A percentile compares a stretch with the other conserved stretches of the same genome.
Conservation (phyloP, 371 early-diverging fungal genomes). For the Actinomucor elegans region DNA sequence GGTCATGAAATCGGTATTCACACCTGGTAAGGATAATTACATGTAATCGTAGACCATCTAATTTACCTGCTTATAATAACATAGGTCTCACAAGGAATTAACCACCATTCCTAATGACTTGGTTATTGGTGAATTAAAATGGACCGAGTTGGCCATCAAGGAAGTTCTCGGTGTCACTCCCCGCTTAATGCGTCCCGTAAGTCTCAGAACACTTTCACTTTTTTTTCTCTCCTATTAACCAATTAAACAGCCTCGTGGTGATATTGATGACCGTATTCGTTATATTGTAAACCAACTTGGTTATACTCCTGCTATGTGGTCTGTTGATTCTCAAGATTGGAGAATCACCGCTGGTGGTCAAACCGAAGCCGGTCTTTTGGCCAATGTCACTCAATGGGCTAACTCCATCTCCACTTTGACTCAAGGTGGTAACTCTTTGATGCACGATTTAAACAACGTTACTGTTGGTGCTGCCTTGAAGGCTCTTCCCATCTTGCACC, state of each 20-base stretch:
- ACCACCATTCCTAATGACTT: constrained; percentile 59
- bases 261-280: constrained; percentile 55
- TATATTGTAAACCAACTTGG: constrained; percentile 44
- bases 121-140: constrained; percentile 62
- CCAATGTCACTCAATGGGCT: constrained; percentile 51
- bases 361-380: constrained; percentile 34
- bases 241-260: constrained; percentile 39
- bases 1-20: constrained; percentile 61
- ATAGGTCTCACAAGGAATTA: constrained; percentile 58
- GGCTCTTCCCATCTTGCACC: constrained; percentile 48
- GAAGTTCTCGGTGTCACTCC: constrained; percentile 61
- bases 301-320: constrained; percentile 49
- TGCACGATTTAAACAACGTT: constrained; percentile 54
- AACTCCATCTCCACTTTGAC: constrained; percentile 33
- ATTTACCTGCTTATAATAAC: not conserved
- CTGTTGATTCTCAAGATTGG: constrained; percentile 52
- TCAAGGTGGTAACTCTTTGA: constrained; percentile 54
- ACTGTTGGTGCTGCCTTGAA: constrained; percentile 64
- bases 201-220: not conserved
- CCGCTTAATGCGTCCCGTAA: constrained; percentile 61
- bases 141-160: constrained; percentile 57
- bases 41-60: not conserved
- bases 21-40: constrained; percentile 35
- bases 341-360: constrained; percentile 29
- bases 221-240: not conserved